Conservation (phyloP, 2,329 filamentous ascomycete genomes). For the Colletotrichum musae region DNA sequence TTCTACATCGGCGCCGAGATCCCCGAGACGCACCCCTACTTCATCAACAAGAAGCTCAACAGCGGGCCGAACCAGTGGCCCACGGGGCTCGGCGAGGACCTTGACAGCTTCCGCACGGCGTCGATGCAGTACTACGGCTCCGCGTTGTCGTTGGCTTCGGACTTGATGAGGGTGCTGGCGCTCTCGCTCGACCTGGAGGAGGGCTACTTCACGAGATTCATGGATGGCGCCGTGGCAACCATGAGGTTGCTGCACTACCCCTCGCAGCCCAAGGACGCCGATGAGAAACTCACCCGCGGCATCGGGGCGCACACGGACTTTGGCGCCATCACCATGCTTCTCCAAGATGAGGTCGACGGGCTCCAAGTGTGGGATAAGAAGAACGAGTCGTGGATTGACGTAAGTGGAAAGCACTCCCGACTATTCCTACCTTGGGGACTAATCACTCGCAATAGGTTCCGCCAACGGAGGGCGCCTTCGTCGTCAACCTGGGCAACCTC, state of each 20-base stretch:
- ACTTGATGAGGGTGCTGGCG: constrained; percentile 59
- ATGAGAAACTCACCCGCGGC: constrained; percentile 52
- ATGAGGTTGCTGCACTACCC: constrained; percentile 66
- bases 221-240: constrained; percentile 59
- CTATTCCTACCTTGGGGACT: not conserved
- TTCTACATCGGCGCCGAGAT: constrained; percentile 59
- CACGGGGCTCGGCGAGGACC: constrained; percentile 47
- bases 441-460: constrained; percentile 50
- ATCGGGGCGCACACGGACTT: constrained; percentile 69
- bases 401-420: constrained; percentile 38
- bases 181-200: constrained; percentile 57
- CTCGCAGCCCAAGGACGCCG: constrained; percentile 53
- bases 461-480: constrained; percentile 61
- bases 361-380: constrained; percentile 65
- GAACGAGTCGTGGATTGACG: constrained; percentile 59
- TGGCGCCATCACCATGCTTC: constrained; percentile 68
- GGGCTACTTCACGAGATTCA: constrained; percentile 59
- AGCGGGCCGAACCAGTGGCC: constrained; percentile 62
- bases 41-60: constrained; percentile 56
- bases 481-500: constrained; percentile 67
- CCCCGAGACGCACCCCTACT: constrained; percentile 55
- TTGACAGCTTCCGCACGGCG: constrained; percentile 53
- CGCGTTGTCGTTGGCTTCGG: constrained; percentile 55
- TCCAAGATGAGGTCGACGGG: constrained; percentile 65
- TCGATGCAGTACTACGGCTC: constrained; percentile 57